phyloP scores from a whole-genome alignment of 2,329 filamentous ascomycete genomes.

The Polychaeton citri region DNA sequence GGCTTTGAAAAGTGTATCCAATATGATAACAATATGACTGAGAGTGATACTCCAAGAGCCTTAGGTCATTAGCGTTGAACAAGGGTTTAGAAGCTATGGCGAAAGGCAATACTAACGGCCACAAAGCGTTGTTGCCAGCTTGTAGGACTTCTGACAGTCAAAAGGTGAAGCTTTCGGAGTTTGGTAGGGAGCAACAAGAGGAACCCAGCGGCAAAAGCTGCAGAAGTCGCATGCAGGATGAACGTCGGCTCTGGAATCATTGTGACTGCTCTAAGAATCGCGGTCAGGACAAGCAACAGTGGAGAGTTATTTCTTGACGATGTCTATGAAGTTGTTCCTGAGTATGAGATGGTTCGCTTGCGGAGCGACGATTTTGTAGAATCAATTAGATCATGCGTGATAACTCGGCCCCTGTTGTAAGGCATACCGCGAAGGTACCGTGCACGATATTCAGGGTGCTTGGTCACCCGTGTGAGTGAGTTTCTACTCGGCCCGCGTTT shows the following conservation, averaged over 20 bases:
- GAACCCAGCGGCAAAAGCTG: background rate
- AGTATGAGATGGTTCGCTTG: no score
- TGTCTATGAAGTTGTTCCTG: no score
- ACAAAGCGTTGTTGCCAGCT: background rate
- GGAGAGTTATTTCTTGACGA: no score
- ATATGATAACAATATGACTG: background rate
- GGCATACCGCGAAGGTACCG: no score
- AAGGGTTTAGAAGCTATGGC: background rate
- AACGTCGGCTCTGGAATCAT: background rate
- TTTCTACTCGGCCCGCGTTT: no score
- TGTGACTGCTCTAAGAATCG: no score
- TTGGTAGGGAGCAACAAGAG: background rate
- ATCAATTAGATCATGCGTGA: no score
- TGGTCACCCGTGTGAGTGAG: no score
- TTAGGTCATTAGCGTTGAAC: background rate
- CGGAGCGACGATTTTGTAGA: no score
- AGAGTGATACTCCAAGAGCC: background rate
- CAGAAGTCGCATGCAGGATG: background rate
- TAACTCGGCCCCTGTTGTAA: no score
- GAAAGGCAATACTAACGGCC: background rate
- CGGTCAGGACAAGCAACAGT: no score
- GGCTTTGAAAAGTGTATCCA: background rate
- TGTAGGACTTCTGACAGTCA: background rate
- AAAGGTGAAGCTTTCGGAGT: background rate
- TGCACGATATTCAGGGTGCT: no score